phyloP scores from a whole-genome alignment of 345 rosid genomes.

The Viola odorata region DNA sequence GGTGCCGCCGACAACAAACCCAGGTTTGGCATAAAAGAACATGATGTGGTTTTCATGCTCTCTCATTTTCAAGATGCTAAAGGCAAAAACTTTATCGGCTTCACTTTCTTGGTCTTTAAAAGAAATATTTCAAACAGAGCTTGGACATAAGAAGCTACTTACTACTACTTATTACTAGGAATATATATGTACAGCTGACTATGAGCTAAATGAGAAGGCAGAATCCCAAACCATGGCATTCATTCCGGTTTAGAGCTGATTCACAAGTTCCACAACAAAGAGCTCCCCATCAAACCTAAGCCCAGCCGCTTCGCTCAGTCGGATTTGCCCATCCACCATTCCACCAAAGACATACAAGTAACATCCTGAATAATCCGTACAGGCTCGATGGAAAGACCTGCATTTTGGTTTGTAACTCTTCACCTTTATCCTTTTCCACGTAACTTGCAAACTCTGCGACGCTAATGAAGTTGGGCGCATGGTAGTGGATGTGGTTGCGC shows the following conservation, averaged over 20 bases:
- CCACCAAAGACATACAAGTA: constrained; percentile 76
- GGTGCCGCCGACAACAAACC: no score
- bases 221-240: neutral
- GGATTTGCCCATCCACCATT: constrained; percentile 69
- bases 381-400: constrained; percentile 81
- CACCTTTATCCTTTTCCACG: constrained; percentile 61
- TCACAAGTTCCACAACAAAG: constrained; percentile 59
- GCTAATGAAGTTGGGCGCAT: constrained; percentile 30
- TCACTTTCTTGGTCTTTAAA: neutral
- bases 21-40: no score
- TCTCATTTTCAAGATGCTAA: neutral
- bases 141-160: neutral
- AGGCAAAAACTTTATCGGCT: neutral
- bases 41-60: no score
- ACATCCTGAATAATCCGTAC: constrained; percentile 61
- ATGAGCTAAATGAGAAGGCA: neutral
- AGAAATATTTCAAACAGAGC: neutral
- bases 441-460: constrained; percentile 24
- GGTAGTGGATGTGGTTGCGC: constrained; percentile 36
- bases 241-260: constrained; percentile 26
- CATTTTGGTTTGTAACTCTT: constrained; percentile 48
- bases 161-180: neutral
- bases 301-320: constrained; percentile 48
- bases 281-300: constrained; percentile 75
- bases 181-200: neutral